phyloP scores from a whole-genome alignment of 345 rosid genomes.

The Populus tremula region DNA sequence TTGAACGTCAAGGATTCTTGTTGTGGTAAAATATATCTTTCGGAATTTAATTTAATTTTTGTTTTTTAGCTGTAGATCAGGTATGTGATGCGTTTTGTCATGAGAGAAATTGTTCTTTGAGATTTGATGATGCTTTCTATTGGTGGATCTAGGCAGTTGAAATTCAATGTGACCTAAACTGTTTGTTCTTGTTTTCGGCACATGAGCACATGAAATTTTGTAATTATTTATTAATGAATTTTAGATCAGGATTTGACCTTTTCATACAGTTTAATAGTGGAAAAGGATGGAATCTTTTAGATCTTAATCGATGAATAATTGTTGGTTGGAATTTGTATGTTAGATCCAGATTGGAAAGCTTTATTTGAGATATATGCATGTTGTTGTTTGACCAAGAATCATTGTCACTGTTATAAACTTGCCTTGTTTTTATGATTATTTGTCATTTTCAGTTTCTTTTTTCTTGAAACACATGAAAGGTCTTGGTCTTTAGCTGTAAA shows the following conservation, averaged over 20 bases:
- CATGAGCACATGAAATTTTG: neutral
- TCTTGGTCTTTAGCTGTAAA: neutral
- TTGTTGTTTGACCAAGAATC: neutral
- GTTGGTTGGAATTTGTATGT: neutral
- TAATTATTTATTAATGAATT: too few species aligned
- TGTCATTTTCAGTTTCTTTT: neutral
- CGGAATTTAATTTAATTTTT: neutral
- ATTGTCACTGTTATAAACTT: neutral
- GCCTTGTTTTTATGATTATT: neutral
- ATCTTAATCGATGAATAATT: neutral
- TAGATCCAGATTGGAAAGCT: neutral
- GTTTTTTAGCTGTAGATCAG: constrained; percentile 1
- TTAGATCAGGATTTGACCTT: too few species aligned
- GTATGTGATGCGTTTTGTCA: neutral
- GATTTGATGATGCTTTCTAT: neutral
- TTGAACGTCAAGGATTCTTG: neutral
- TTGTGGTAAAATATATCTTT: neutral
- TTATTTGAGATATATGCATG: neutral
- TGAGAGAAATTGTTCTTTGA: neutral
- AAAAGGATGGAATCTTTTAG: neutral
- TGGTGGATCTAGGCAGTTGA: neutral
- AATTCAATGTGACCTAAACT: neutral
- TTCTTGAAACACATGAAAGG: neutral
- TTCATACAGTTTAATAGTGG: neutral
- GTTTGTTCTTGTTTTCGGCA: neutral